Conservation (phyloP, 179 eudicot genomes). For the Dionaea muscipula region DNA sequence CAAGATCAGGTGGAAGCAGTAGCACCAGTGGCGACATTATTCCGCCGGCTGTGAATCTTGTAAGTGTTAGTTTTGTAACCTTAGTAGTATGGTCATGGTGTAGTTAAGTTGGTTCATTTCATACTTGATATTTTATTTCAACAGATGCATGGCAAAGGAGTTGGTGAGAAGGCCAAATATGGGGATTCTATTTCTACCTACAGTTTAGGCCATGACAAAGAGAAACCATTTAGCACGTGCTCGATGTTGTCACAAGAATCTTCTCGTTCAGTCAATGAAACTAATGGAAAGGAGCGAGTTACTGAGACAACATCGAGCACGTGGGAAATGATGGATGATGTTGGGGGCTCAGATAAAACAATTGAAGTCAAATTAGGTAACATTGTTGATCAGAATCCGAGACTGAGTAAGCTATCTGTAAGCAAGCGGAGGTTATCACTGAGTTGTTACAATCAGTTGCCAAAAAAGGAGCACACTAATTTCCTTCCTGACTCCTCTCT, state of each 20-base stretch:
- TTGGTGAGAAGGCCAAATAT: conserved; percentile 5
- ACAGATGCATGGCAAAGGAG: conserved; percentile 19
- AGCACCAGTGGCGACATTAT: conserved; percentile 12
- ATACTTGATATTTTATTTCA: background rate
- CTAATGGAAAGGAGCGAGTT: background rate
- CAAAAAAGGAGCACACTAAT: background rate
- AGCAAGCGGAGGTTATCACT: conserved; percentile 18
- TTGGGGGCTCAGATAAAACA: conserved; percentile 8
- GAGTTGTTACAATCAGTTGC: conserved; percentile 4
- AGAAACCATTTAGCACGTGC: conserved; percentile 7
- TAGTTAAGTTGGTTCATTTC: too few relatives aligned
- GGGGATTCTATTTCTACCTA: conserved; percentile 7
- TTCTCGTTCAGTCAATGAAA: conserved; percentile 6
- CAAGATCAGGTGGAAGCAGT: conserved; percentile 21
- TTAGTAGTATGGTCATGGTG: too few relatives aligned
- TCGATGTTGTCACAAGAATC: conserved; percentile 21
- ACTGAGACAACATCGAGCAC: conserved; percentile 8
- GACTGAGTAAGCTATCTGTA: conserved; percentile 3
- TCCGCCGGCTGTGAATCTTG: conserved; percentile 5
- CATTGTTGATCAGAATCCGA: background rate
- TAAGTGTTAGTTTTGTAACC: too few relatives aligned
- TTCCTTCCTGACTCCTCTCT: too few relatives aligned
- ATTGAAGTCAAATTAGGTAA: background rate
- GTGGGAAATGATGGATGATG: too few relatives aligned
- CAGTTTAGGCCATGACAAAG: conserved; percentile 7